Conservation (phyloP, 192 early-diverging fungal species). For the Backusella liffmaniae region DNA sequence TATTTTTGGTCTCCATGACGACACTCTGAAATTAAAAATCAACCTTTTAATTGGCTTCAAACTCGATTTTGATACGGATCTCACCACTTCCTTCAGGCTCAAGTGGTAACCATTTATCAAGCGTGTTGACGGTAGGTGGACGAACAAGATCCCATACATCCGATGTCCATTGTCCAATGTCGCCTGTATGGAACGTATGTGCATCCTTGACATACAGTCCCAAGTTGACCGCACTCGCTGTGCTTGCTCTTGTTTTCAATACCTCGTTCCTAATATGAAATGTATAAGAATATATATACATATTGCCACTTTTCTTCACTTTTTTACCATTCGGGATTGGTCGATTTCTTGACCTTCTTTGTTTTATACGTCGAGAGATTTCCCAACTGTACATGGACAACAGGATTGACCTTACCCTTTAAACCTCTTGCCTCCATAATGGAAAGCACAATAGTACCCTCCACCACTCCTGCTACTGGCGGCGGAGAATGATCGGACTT, state of each 20-base stretch:
- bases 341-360: slow-evolving; percentile 31
- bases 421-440: slow-evolving; percentile 52
- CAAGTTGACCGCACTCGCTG: not conserved
- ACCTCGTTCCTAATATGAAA: slow-evolving; percentile 15
- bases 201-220: slow-evolving; percentile 17
- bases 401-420: slow-evolving; percentile 41
- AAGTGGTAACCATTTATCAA: slow-evolving; percentile 19
- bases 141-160: slow-evolving; percentile 3
- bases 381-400: slow-evolving; percentile 16
- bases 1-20: slow-evolving; percentile 10
- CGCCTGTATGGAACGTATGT: slow-evolving; percentile 14
- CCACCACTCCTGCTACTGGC: not conserved
- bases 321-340: slow-evolving; percentile 30
- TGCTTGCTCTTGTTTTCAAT: not conserved
- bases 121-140: not conserved
- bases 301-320: not conserved
- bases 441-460: slow-evolving; percentile 26
- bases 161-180: not conserved
- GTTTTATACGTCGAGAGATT: slow-evolving; percentile 15
- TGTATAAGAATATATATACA: too few species aligned
- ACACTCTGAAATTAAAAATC: not conserved
- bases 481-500: not conserved
- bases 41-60: not conserved
- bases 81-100: slow-evolving; percentile 18
- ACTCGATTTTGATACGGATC: slow-evolving; percentile 16